These are phyloP conservation scores for Thelonectria blattea DNA, from an alignment of 2,329 filamentous ascomycete genomes.

Conservation along the genomic window DNA sequence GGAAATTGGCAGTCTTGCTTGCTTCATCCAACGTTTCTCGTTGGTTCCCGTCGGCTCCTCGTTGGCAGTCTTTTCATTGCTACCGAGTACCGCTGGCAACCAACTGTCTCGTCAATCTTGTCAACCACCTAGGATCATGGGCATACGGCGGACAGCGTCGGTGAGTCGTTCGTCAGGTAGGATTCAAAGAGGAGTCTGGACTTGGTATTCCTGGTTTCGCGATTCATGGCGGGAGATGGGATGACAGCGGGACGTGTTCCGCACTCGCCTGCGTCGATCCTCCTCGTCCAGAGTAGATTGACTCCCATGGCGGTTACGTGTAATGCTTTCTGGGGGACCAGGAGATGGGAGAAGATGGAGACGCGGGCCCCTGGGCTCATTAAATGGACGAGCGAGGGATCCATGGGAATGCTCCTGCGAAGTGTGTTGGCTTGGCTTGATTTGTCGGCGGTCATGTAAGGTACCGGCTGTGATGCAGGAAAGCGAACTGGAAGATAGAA, in stretches of 20 bases:
- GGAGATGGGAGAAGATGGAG: slow-evolving; percentile 11
- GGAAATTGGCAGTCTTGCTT: too few relatives aligned
- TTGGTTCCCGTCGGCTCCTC: too few relatives aligned
- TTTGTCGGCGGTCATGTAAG: background rate
- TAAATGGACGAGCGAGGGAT: slow-evolving; percentile 26
- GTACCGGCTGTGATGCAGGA: background rate
- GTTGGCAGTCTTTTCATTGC: too few relatives aligned
- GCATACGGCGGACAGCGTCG: background rate
- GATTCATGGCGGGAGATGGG: slow-evolving; percentile 9
- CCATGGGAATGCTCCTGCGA: slow-evolving; percentile 8
- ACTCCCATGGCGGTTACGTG: background rate
- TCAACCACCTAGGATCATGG: background rate
- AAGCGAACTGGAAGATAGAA: too few relatives aligned
- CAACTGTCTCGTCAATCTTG: too few relatives aligned
- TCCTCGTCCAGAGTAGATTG: background rate
- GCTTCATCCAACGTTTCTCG: too few relatives aligned
- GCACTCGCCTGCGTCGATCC: slow-evolving; percentile 10
- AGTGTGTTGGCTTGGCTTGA: background rate
- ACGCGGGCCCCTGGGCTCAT: slow-evolving; percentile 16
- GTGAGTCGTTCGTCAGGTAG: background rate
- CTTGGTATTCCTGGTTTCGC: background rate
- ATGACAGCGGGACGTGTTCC: slow-evolving; percentile 32
- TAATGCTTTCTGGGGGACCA: background rate
- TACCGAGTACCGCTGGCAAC: too few relatives aligned
- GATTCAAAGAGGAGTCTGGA: slow-evolving; percentile 6